Percentiles rank a stretch among this genome's conserved stretches.
Conservation (phyloP, 306 rosid genomes). For the Trichosanthes truncata region DNA sequence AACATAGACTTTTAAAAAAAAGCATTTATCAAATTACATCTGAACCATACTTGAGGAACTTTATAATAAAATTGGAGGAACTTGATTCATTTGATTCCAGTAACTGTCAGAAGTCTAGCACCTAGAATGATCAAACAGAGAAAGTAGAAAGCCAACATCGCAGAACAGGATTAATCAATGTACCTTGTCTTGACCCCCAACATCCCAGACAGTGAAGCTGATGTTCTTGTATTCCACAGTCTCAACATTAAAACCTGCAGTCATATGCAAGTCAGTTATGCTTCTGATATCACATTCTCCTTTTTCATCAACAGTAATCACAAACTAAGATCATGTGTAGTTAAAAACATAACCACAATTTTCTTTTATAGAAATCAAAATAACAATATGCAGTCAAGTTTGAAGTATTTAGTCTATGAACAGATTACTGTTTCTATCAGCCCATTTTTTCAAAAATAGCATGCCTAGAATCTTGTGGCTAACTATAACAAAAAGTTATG, state of each 20-base stretch:
- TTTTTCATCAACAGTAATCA: background rate
- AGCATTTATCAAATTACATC: background rate
- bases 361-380: background rate
- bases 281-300: background rate
- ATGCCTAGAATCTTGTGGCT: background rate
- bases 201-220: conserved; percentile 98
- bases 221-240: conserved; percentile 93
- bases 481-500: background rate
- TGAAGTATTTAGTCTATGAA: background rate
- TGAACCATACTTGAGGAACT: background rate
- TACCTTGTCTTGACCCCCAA: conserved; percentile 96
- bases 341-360: background rate
- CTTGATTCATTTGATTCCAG: background rate
- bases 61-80: background rate
- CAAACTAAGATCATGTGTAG: background rate
- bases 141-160: conserved; percentile 1
- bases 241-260: conserved; percentile 82
- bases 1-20: background rate
- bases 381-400: background rate
- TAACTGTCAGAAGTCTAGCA: background rate
- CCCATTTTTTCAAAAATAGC: background rate
- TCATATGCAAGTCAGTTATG: conserved; percentile 4
- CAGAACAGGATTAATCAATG: background rate
- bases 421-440: background rate
- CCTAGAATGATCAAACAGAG: background rate